These are phyloP conservation scores for Funneliformis geosporum DNA, from an alignment of 192 early-diverging fungal genomes.

Conservation along the genomic window DNA sequence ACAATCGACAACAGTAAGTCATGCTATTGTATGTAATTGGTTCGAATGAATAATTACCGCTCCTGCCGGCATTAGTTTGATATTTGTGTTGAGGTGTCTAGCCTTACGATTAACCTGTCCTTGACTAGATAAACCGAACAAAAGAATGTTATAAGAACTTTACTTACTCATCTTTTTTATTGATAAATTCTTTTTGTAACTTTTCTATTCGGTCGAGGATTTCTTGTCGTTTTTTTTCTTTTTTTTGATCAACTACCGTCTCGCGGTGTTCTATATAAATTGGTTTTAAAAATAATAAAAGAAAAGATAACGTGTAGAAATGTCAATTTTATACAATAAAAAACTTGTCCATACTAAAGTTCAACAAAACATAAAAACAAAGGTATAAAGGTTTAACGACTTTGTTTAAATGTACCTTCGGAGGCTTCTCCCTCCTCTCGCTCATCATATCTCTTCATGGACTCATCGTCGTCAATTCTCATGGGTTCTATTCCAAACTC, in stretches of 20 bases:
- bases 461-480: conserved; percentile 16
- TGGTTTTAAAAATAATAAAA: not conserved
- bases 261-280: not conserved
- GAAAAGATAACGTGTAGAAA: too few relatives aligned
- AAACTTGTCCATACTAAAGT: not conserved
- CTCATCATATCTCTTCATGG: not conserved
- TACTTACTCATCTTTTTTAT: conserved; percentile 53
- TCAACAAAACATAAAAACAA: not conserved
- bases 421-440: conserved; percentile 37
- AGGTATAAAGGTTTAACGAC: not conserved
- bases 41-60: not conserved
- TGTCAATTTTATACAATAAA: not conserved
- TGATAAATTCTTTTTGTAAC: conserved; percentile 52
- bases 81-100: not conserved
- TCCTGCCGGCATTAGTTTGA: not conserved
- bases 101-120: not conserved
- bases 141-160: not conserved
- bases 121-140: not conserved
- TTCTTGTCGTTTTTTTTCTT: conserved; percentile 52
- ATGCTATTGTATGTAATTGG: not conserved
- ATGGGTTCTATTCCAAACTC: not conserved
- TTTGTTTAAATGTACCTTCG: not conserved
- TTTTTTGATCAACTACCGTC: conserved; percentile 14
- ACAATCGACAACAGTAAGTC: conserved; percentile 8
- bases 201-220: conserved; percentile 48